Base-by-base conservation (phyloP, 306 rosid genomes). In the Lathyrus oleraceus region DNA sequence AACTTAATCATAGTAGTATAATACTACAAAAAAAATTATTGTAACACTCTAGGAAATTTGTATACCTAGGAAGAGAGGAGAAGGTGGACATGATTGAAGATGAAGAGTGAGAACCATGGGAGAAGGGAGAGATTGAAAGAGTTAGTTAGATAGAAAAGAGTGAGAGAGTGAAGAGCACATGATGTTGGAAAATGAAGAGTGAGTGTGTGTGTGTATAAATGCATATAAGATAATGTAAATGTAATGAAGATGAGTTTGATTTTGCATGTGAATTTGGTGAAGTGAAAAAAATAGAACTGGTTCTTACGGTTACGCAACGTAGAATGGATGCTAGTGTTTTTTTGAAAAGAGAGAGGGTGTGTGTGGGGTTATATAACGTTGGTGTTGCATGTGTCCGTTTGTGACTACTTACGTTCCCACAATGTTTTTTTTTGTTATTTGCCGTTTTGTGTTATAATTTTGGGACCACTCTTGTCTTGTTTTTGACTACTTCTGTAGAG, bases 21-120 rank as follows among this genome's bases (percentile, higher is more conserved):
- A n/a, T n/a, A n/a, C n/a, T n/a, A n/a, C n/a, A n/a, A n/a, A n/a
- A n/a, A n/a, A n/a, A n/a, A n/a, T n/a, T n/a, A n/a, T n/a, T n/a
- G n/a, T n/a, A n/a, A n/a, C n/a, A n/a, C n/a, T n/a, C n/a, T n/a
- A n/a, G n/a, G 28, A 25, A 25, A 25, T 25, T 25, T 25, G 3
- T 25, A 42, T 57, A 91, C 94, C 96, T 66, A 69, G 82, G 66
- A 72, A 85, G 80, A 84, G 83, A 87, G 86, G 79, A 85, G 84
- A 84, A 69, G 81, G 61, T 49, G 75, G 81, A 79, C 98, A 93
- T 93, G 93, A 74, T 78, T 71, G 82, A 57, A 39, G 82, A 59
- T 83, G 72, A 76, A 60, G 71, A 59, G 72, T 16, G 84, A 19
- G 35, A 17, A 87, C 78, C 96, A 90, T 88, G 86, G 88, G 85